Evolutionary conservation across 495 filamentous ascomycete genomes (phyloP), one percentile per base, ranked within the genome.

Genomic region (Aspergillus funiculosus): DNA sequence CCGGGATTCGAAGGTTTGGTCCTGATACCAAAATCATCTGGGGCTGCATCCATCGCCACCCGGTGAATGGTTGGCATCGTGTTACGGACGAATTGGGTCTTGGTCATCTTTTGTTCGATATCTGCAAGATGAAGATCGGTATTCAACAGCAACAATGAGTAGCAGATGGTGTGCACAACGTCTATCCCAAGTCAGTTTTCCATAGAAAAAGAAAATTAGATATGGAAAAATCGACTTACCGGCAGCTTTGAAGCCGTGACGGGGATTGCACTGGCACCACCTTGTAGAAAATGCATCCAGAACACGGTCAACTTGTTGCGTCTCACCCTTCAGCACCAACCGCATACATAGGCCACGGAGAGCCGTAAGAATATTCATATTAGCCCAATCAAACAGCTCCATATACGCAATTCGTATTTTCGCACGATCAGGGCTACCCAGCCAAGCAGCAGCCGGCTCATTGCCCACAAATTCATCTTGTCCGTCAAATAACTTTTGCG

Each of bases 131-230:
- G 90, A 30, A 99, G 73, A 68, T 99, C 92, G 43, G 92, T 97
- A 57, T 99, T 99, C 41, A 99, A 74, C 21, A 99, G 73, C 41
- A 99, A 80, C 40, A 99, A 74, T 3, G 92, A 97, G 63, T 96
- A 99, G 59, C 87, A 91, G 48, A 99, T 91, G 6, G 94, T 97
- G 58, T 97, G 90, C 9, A 99, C 89, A 38, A 99, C 84, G 65
- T 97, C 91, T 88, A 62, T 27, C 40, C 4, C 13, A 15, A 14
- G 32, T 52, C 30, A 37, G 18, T 11, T 3, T 11, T 31, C 3
- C 3, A 17, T 7, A 27, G 4, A 5, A 34, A 25, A 17, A 14
- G 25, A 27, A 3, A 14, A 24, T 17, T 14, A 20, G 18, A n/a
- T n/a, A n/a, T n/a, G n/a, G n/a, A n/a, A n/a, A n/a, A 22, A 14